A percentile compares a stretch with the other conserved stretches of the same genome.
These are phyloP conservation scores for Begonia masoniana DNA, from an alignment of 306 rosid genomes.

Conservation along the genomic window DNA sequence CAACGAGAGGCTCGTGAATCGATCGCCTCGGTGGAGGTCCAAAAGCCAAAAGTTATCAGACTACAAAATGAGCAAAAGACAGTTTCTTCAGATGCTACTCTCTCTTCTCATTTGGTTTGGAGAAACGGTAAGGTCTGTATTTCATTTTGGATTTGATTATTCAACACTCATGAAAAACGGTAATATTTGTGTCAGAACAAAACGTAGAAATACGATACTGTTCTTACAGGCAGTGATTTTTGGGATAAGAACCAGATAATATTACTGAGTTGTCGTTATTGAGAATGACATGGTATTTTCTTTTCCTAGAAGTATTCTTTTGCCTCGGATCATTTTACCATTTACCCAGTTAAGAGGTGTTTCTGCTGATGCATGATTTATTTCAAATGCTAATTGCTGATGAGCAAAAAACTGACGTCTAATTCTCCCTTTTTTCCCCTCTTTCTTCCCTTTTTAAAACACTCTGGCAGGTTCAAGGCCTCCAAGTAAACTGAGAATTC, in stretches of 20 bases:
- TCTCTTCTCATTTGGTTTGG: slow-evolving; percentile 24
- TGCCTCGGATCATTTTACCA: too few relatives aligned
- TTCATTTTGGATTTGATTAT: slow-evolving; percentile 7
- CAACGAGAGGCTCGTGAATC: slow-evolving; percentile 39
- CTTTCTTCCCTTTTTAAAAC: slow-evolving; percentile 8
- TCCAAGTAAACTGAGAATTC: slow-evolving; percentile 53
- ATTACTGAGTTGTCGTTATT: too few relatives aligned
- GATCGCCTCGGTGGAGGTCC: slow-evolving; percentile 21
- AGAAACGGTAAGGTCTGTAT: slow-evolving; percentile 74
- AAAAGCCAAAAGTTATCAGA: slow-evolving; percentile 18
- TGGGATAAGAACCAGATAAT: too few relatives aligned
- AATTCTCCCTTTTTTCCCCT: slow-evolving; percentile 4
- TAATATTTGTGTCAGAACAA: too few relatives aligned
- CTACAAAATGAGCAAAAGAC: slow-evolving; percentile 19
- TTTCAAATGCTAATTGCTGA: too few relatives aligned
- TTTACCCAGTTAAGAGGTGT: too few relatives aligned
- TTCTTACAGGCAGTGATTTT: too few relatives aligned
- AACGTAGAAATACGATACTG: too few relatives aligned
- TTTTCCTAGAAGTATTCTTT: too few relatives aligned
- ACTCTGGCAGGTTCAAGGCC: slow-evolving; percentile 35
- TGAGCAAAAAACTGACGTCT: neutral
- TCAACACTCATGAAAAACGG: too few relatives aligned
- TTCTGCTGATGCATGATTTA: too few relatives aligned
- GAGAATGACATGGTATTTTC: too few relatives aligned
- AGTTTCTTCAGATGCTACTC: slow-evolving; percentile 18